phyloP scores from a whole-genome alignment of 2,329 filamentous ascomycete genomes.

The Zymoseptoria crescenta region DNA sequence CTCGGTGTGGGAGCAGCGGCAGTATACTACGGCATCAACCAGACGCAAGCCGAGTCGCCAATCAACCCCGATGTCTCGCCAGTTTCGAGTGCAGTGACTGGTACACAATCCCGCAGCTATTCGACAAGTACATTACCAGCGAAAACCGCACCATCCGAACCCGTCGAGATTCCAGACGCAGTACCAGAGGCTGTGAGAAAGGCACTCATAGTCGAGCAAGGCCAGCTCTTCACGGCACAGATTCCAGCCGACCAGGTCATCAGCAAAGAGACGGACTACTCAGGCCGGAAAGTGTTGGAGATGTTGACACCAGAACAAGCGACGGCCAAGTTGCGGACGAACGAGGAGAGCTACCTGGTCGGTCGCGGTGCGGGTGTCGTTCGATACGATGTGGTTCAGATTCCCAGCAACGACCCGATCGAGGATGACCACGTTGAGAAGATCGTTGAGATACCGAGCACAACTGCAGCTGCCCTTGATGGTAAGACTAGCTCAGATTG shows the following conservation, averaged over 20 bases:
- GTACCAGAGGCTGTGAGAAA: constrained; percentile 49
- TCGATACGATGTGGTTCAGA: constrained; percentile 87
- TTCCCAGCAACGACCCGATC: constrained; percentile 94
- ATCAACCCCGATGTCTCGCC: constrained; percentile 8
- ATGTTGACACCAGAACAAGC: constrained; percentile 96
- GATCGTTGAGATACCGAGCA: constrained; percentile 79
- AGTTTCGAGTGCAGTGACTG: constrained; percentile 11
- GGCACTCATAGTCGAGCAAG: constrained; percentile 80
- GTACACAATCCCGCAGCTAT: constrained; percentile 28
- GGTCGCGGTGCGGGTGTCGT: constrained; percentile 85
- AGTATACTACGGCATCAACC: constrained; percentile 64
- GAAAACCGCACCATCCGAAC: neutral
- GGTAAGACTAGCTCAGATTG: constrained; percentile 65
- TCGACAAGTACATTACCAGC: constrained; percentile 17
- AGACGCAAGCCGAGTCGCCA: constrained; percentile 8
- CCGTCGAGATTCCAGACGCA: constrained; percentile 21
- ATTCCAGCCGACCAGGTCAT: constrained; percentile 80
- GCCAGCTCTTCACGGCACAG: constrained; percentile 81
- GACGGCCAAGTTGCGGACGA: constrained; percentile 76
- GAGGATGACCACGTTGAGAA: constrained; percentile 98
- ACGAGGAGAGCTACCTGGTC: constrained; percentile 86
- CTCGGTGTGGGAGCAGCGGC: constrained; percentile 62
- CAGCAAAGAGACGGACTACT: constrained; percentile 78
- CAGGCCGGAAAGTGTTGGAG: constrained; percentile 78
- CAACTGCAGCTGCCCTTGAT: constrained; percentile 47